These are phyloP conservation scores for Musa itinerans DNA, from an alignment of 176 grass and related monocot genomes.

Conservation along the genomic window DNA sequence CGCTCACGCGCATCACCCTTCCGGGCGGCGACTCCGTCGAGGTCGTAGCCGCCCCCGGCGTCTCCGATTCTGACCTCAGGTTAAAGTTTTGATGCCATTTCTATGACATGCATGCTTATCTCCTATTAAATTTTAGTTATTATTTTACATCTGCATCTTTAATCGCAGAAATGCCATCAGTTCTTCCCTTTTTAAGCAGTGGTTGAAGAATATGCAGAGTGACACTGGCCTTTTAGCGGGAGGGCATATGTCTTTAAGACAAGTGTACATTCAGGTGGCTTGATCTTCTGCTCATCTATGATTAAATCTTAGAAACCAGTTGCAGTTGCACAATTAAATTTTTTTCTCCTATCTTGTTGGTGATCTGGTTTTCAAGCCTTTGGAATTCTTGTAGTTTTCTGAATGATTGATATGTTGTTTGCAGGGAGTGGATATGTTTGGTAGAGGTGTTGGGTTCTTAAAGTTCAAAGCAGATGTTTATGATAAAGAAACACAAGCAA, in stretches of 20 bases:
- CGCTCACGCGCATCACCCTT: slow-evolving; percentile 28
- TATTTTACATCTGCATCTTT: not conserved
- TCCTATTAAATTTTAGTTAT: too few relatives aligned
- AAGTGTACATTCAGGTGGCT: slow-evolving; percentile 69
- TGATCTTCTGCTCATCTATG: not conserved
- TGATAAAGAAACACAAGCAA: slow-evolving; percentile 64
- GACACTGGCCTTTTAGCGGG: slow-evolving; percentile 64
- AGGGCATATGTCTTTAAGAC: slow-evolving; percentile 42
- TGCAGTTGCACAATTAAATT: too few relatives aligned
- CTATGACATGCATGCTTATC: not conserved
- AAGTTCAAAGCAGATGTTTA: slow-evolving; percentile 91
- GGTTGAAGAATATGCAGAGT: slow-evolving; percentile 62
- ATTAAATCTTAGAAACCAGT: not conserved
- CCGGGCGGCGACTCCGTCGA: slow-evolving; percentile 36
- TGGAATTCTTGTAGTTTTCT: not conserved
- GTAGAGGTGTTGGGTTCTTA: slow-evolving; percentile 70
- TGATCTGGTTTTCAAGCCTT: not conserved
- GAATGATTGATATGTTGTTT: not conserved
- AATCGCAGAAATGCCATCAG: slow-evolving; percentile 47
- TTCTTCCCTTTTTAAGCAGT: slow-evolving; percentile 58
- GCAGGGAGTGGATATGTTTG: slow-evolving; percentile 89
- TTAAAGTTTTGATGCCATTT: not conserved
- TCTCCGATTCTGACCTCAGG: slow-evolving; percentile 66
- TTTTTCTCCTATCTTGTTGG: not conserved
- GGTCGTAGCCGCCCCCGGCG: slow-evolving; percentile 45